Evolutionary conservation across 495 filamentous ascomycete genomes (phyloP), one percentile per base, ranked within the genome.

Genomic region (Tricharina praecox): DNA sequence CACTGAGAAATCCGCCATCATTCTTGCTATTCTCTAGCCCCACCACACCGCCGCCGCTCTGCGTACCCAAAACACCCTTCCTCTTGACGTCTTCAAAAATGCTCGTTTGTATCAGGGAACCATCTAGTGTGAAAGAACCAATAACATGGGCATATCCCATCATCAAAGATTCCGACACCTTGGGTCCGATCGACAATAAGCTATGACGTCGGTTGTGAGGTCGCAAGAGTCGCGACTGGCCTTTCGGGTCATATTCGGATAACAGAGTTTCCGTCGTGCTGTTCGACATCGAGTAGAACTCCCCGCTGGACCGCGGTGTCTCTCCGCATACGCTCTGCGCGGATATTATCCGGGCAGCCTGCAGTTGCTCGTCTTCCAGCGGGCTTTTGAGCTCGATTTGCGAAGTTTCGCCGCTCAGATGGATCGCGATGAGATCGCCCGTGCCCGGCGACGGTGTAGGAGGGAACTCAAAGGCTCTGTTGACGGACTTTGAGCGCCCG

Each of bases 141-240:
- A 80, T 78, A n/a, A 95, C 74, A 60, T 97, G 88, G 3, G 81
- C 92, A 66, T 93, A 97, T 8, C 87, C 90, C 90, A 97, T 96
- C 77, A 97, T 87, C 44, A 97, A 64, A 13, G 80, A 75, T 64
- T 96, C 85, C 38, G 73, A 51, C 10, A 67, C 77, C 50, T 51
- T 51, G 25, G 66, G 48, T 4, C 58, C 58, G 24, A 61, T 48
- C 15, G 53, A 56, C 13, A 61, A 43, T 23, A 61, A 24, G 37
- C 58, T 61, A 26, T 61, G 66, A 52, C 77, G 71, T 34, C 82
- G 74, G 23, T 60, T 63, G 62, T 85, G 81, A 28, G 73, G 52
- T 53, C 70, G 66, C 8, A 64, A 53, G 48, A 63, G 64, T 23
- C 70, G 61, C 39, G 68, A 68, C 4, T 70, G 65, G 7, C 76